Evolutionary conservation across 2,329 filamentous ascomycete genomes (phyloP), one percentile per base, ranked within the genome.

Genomic region (Colletotrichum cereale): DNA sequence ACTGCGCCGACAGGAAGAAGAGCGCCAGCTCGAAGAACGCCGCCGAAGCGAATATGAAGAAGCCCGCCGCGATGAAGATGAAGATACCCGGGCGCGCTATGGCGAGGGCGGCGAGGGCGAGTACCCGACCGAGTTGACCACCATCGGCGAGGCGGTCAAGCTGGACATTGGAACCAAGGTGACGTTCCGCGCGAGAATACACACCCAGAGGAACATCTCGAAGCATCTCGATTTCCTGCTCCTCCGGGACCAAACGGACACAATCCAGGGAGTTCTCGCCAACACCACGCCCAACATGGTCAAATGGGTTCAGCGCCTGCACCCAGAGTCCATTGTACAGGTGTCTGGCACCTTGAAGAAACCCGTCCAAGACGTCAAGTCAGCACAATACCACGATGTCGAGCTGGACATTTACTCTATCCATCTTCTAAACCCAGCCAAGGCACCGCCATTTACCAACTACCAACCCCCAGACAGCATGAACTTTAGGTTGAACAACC

Each of bases 291-390:
- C 74, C 88, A 89, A 92, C 76, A 96, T 97, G 87, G 86, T 97
- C 36, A 91, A 93, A 78, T 97, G 94, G 93, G 93, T 93, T 3
- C 93, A 97, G 81, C 93, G 94, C 78, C 85, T 97, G 56, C 90
- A 92, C 66, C 85, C 91, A 7, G 95, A 97, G 78, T 92, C 91
- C 10, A 88, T 97, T 62, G 90, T 97, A 6, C 89, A 93, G 68
- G 90, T 97, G 67, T 90, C 88, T 63, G 95, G 94, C 70, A 88
- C 88, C 2, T 82, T 97, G 5, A 92, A 94, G 77, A 86, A 88
- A 73, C 92, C 94, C 0, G 90, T 92, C 8, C 90, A 95, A 76
- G 89, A 90, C 48, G 88, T 98, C 69, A 90, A 92, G 74, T 92
- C 93, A 48, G 92, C 93, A 38, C 91, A 90, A 5, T 89, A 96